Conservation (phyloP, 2,329 filamentous ascomycete genomes). For the Colletotrichum sp. region DNA sequence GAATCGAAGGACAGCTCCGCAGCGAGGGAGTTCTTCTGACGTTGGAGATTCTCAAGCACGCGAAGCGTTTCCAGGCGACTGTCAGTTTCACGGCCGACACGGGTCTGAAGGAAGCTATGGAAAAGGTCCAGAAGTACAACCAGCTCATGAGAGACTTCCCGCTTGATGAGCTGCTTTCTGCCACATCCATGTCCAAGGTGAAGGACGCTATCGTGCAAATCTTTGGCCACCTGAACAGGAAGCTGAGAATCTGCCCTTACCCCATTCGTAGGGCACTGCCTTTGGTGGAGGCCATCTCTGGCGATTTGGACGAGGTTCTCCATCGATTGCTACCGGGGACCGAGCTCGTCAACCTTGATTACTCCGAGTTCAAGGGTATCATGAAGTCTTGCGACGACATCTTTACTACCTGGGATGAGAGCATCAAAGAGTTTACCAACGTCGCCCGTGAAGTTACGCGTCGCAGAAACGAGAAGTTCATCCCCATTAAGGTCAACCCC, state of each 20-base stretch:
- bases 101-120: constrained; percentile 92
- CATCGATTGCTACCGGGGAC: constrained; percentile 86
- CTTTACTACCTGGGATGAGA: constrained; percentile 93
- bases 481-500: constrained; percentile 93
- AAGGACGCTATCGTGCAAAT: constrained; percentile 89
- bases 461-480: constrained; percentile 95
- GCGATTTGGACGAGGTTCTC: constrained; percentile 85
- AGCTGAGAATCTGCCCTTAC: constrained; percentile 94
- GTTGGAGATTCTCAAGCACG: constrained; percentile 92
- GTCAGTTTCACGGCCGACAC: constrained; percentile 97
- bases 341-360: constrained; percentile 90
- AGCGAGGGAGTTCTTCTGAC: constrained; percentile 91
- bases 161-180: constrained; percentile 90
- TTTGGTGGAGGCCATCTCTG: constrained; percentile 96
- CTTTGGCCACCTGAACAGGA: constrained; percentile 96
- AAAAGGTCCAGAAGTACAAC: constrained; percentile 98
- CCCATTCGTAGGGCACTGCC: constrained; percentile 89
- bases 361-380: constrained; percentile 84
- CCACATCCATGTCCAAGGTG: constrained; percentile 86
- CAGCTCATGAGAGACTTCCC: constrained; percentile 98
- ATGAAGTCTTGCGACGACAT: constrained; percentile 86
- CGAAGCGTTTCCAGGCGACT: constrained; percentile 96
- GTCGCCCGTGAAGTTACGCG: constrained; percentile 94
- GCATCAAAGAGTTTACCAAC: constrained; percentile 97
- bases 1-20: constrained; percentile 86